Conservation (phyloP, 192 early-diverging fungal species). For the Podila verticillata region DNA sequence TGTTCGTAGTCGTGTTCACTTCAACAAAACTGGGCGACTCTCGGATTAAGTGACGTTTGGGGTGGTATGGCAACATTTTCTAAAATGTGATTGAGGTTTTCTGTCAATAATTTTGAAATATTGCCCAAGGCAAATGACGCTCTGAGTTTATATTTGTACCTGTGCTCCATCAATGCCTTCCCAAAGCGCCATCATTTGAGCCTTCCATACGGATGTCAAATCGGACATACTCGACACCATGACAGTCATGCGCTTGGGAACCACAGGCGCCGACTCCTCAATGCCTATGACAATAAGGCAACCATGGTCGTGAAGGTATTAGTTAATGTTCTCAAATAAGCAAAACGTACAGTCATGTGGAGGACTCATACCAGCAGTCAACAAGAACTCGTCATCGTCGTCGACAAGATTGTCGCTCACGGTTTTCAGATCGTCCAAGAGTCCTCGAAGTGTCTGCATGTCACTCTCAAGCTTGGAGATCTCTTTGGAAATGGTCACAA, state of each 20-base stretch:
- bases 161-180: slow-evolving; percentile 69
- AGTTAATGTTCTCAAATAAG: too few species aligned
- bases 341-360: too few species aligned
- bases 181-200: slow-evolving; percentile 66
- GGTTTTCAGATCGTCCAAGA: slow-evolving; percentile 72
- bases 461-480: slow-evolving; percentile 82
- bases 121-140: too few species aligned
- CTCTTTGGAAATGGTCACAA: slow-evolving; percentile 88
- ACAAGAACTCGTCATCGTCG: slow-evolving; percentile 47
- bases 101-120: too few species aligned
- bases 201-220: slow-evolving; percentile 62
- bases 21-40: slow-evolving; percentile 80
- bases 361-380: slow-evolving; percentile 33
- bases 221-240: slow-evolving; percentile 58
- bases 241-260: slow-evolving; percentile 48
- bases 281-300: slow-evolving; percentile 24
- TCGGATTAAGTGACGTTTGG: slow-evolving; percentile 76
- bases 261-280: slow-evolving; percentile 55
- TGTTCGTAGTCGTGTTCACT: slow-evolving; percentile 79
- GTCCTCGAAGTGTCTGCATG: slow-evolving; percentile 72
- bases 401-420: slow-evolving; percentile 62
- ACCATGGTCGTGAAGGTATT: neutral
- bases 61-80: slow-evolving; percentile 73
- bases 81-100: slow-evolving; percentile 26
- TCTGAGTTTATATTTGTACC: slow-evolving; percentile 25